A percentile compares a stretch with the other conserved stretches of the same genome.
Evolutionary conservation across 164 flowering plant species (phyloP).

Genomic region (Vitis labrusca): DNA sequence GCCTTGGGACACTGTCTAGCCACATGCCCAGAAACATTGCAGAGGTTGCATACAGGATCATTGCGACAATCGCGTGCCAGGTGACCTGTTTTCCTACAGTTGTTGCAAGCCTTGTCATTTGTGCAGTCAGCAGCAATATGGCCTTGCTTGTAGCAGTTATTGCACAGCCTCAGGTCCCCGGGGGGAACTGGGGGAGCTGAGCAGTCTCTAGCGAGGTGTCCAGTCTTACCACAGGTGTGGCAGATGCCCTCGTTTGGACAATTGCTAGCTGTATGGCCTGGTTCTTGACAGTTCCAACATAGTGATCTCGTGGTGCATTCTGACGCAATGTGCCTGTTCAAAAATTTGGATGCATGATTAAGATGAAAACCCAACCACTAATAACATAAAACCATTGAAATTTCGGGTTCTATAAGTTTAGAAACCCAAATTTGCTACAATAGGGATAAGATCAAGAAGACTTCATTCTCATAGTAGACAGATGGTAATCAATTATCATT

Average conservation of each 20-base stretch:
- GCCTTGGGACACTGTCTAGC: slow-evolving; percentile 81
- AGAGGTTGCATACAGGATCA: slow-evolving; percentile 59
- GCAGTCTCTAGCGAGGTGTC: slow-evolving; percentile 70
- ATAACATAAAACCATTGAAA: too few species aligned
- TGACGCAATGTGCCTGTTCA: slow-evolving; percentile 50
- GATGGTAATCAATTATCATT: too few species aligned
- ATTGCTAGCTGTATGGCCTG: slow-evolving; percentile 52
- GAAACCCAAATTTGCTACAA: too few species aligned
- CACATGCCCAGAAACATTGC: slow-evolving; percentile 74
- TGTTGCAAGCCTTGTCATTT: slow-evolving; percentile 79
- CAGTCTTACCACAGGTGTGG: slow-evolving; percentile 59
- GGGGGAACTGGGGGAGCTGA: slow-evolving; percentile 40
- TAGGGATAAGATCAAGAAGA: too few species aligned
- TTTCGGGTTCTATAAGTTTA: too few species aligned
- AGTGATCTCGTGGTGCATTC: slow-evolving; percentile 50
- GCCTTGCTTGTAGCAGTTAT: slow-evolving; percentile 79
- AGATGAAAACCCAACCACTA: too few species aligned
- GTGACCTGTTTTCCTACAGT: slow-evolving; percentile 73
- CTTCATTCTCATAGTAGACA: too few species aligned
- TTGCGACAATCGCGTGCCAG: slow-evolving; percentile 52
- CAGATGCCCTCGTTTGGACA: slow-evolving; percentile 61
- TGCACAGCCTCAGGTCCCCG: slow-evolving; percentile 68
- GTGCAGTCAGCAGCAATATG: slow-evolving; percentile 67
- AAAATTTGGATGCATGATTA: neutral
- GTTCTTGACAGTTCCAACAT: slow-evolving; percentile 68